Evolutionary conservation across 441 rosid species (phyloP).

Genomic region (Mallotus repandus): DNA sequence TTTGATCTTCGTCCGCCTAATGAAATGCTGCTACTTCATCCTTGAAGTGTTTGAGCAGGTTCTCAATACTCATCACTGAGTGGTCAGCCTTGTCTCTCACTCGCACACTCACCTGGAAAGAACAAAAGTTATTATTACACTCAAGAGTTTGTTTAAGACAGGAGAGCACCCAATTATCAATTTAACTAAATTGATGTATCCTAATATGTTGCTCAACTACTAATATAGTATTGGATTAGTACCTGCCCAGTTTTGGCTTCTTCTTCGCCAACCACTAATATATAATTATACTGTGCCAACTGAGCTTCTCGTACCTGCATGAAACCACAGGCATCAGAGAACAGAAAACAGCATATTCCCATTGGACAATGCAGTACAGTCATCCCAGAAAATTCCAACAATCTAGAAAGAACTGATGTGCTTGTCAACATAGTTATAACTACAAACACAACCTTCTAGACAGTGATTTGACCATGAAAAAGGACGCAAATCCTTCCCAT

Average conservation of each 20-base stretch:
- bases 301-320: constrained; percentile 94
- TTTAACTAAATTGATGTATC: neutral
- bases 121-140: neutral
- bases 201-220: neutral
- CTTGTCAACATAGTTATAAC: neutral
- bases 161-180: too few relatives aligned
- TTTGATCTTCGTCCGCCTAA: constrained; percentile 26
- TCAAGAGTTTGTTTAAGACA: too few relatives aligned
- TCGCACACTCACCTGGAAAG: constrained; percentile 76
- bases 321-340: constrained; percentile 8
- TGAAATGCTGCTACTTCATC: constrained; percentile 60
- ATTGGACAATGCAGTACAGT: too few relatives aligned
- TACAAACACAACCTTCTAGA: neutral
- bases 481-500: neutral
- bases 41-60: constrained; percentile 59
- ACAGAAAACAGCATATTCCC: neutral
- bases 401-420: neutral
- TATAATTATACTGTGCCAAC: constrained; percentile 89
- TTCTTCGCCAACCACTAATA: constrained; percentile 90
- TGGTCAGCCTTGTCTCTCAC: constrained; percentile 73
- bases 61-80: constrained; percentile 56
- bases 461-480: neutral
- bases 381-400: neutral
- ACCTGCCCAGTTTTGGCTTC: constrained; percentile 88
- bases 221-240: neutral